phyloP scores from a whole-genome alignment of 106 monocot genomes.

The Acanthochlamys bracteata region DNA sequence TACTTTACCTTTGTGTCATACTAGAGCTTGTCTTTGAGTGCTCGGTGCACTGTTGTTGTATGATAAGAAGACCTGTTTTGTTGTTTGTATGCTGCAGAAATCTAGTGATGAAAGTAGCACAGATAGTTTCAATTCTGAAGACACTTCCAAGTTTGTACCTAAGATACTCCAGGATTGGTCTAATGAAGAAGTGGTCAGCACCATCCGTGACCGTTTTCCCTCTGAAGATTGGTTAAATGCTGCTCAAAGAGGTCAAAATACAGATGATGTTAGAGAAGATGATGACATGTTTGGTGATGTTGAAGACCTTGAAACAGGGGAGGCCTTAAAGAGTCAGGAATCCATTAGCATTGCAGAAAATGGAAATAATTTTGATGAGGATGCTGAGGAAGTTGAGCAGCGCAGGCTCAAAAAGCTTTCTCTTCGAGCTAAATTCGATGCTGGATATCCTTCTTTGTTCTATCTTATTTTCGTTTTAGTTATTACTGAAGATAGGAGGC shows the following conservation, averaged over 20 bases:
- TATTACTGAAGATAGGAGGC: not conserved
- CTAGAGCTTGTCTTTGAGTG: no score
- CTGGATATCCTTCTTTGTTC: conserved; percentile 72
- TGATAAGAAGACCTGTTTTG: no score
- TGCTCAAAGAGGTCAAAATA: conserved; percentile 39
- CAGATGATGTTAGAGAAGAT: conserved; percentile 33
- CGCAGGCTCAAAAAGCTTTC: conserved; percentile 86
- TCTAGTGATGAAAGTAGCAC: conserved; percentile 22
- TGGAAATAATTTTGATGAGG: conserved; percentile 9
- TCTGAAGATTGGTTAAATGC: conserved; percentile 92
- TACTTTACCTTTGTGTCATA: no score
- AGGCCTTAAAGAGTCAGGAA: conserved; percentile 24
- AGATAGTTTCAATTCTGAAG: conserved; percentile 47
- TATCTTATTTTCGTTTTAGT: not conserved
- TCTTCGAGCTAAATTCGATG: conserved; percentile 88
- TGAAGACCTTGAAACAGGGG: conserved; percentile 86
- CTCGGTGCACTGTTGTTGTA: no score
- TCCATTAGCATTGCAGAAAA: conserved; percentile 15
- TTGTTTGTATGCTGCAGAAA: conserved; percentile 45
- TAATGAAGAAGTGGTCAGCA: conserved; percentile 43
- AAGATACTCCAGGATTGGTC: conserved; percentile 72
- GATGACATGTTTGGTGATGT: conserved; percentile 64
- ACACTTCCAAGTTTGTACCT: conserved; percentile 61
- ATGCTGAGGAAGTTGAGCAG: conserved; percentile 44
- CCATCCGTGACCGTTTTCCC: conserved; percentile 83